Percentiles rank a stretch among this genome's conserved stretches.
These are phyloP conservation scores for Apodospora peruviana DNA, from an alignment of 495 filamentous ascomycete genomes.

Conservation along the genomic window DNA sequence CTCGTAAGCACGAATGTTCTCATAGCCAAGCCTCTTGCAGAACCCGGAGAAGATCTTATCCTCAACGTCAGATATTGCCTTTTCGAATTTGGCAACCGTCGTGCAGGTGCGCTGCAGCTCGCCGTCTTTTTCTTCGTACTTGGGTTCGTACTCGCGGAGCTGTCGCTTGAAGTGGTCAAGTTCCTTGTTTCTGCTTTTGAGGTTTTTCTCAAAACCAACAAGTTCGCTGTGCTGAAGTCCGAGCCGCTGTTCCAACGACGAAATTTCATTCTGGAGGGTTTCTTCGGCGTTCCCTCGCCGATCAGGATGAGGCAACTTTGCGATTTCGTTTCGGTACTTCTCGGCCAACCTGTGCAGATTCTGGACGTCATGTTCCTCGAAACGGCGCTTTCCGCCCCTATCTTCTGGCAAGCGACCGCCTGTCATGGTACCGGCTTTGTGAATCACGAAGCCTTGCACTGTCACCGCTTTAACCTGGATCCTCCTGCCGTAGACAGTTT, in stretches of 20 bases:
- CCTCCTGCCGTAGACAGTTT: constrained; percentile 78
- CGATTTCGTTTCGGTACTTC: constrained; percentile 66
- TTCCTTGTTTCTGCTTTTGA: constrained; percentile 80
- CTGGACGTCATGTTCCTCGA: constrained; percentile 84
- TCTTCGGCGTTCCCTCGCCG: constrained; percentile 73
- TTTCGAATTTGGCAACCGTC: constrained; percentile 61
- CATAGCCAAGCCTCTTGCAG: constrained; percentile 80
- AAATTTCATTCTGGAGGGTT: constrained; percentile 69
- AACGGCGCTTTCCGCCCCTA: constrained; percentile 70
- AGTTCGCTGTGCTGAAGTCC: constrained; percentile 68
- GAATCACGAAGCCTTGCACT: constrained; percentile 85
- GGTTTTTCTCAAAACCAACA: constrained; percentile 75
- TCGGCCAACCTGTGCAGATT: constrained; percentile 62
- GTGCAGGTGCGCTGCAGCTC: constrained; percentile 61
- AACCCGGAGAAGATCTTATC: constrained; percentile 85
- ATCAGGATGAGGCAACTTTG: constrained; percentile 67
- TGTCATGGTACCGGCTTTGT: constrained; percentile 97
- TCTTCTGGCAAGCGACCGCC: constrained; percentile 75
- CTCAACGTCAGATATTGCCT: constrained; percentile 77
- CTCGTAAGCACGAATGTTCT: constrained; percentile 87
- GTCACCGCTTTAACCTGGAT: constrained; percentile 93
- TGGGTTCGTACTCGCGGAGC: constrained; percentile 69
- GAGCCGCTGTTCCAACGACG: constrained; percentile 75
- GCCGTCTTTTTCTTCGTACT: constrained; percentile 64
- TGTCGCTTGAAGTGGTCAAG: constrained; percentile 64